A percentile compares a stretch with the other conserved stretches of the same genome.
Evolutionary conservation across 75 land plant genomes (phyloP).

Genomic region (Pinus taeda): DNA sequence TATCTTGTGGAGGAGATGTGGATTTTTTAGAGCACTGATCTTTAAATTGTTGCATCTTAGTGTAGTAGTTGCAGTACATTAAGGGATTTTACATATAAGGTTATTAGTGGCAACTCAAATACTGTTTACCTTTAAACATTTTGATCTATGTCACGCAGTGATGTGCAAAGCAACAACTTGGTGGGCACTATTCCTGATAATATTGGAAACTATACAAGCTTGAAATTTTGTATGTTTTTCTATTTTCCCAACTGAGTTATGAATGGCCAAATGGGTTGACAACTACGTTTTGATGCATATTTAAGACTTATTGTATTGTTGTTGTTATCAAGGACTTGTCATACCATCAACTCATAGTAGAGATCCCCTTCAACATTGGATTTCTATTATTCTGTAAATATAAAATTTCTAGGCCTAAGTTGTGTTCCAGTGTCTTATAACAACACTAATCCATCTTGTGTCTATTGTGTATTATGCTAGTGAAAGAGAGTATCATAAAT

Average conservation of each 20-base stretch:
- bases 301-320: neutral
- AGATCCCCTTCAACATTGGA: conserved; percentile 95
- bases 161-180: conserved; percentile 90
- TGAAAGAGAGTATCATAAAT: neutral
- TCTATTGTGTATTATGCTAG: neutral
- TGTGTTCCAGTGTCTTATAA: neutral
- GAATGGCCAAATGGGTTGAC: no score
- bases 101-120: neutral
- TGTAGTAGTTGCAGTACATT: neutral
- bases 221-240: conserved; percentile 67
- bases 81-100: neutral
- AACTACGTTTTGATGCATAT: neutral
- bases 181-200: conserved; percentile 80
- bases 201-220: conserved; percentile 82
- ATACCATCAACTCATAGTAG: conserved; percentile 73
- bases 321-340: conserved; percentile 65
- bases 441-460: neutral
- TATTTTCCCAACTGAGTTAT: neutral
- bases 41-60: neutral
- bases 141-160: conserved; percentile 39
- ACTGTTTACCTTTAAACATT: neutral
- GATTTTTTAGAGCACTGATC: neutral
- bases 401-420: neutral
- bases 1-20: neutral
- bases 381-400: conserved; percentile 85